Evolutionary conservation across 2,329 filamentous ascomycete genomes (phyloP).

Genomic region (Sclerotinia trifoliorum): DNA sequence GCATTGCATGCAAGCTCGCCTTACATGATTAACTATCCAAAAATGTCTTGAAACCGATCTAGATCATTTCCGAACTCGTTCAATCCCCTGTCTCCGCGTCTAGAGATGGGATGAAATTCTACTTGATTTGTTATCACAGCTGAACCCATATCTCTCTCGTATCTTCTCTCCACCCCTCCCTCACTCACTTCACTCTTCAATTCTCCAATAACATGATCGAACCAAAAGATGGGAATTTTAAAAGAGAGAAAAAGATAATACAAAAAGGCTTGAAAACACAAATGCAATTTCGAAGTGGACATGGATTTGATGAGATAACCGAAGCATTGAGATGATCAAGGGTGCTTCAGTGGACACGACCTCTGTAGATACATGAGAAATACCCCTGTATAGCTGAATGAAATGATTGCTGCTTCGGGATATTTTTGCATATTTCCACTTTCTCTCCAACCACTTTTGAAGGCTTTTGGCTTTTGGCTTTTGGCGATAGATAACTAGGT

Average conservation of each 20-base stretch:
- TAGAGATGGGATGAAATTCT: not conserved
- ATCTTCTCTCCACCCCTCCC: not conserved
- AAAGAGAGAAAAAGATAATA: not conserved
- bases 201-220: too few relatives aligned
- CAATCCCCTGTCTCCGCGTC: not conserved
- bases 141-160: not conserved
- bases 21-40: not conserved
- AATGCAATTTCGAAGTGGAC: not conserved
- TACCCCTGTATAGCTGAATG: conserved; percentile 7
- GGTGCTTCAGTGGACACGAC: too few relatives aligned
- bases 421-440: not conserved
- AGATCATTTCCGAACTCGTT: not conserved
- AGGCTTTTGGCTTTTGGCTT: not conserved
- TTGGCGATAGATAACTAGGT: not conserved
- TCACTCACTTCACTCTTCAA: not conserved
- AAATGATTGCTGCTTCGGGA: not conserved
- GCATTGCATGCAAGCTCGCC: too few relatives aligned
- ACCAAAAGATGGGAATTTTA: not conserved
- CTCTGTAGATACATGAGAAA: too few relatives aligned
- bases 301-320: not conserved
- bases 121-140: not conserved
- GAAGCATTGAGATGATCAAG: not conserved
- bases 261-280: not conserved
- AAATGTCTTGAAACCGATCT: not conserved
- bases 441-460: not conserved